phyloP scores from a whole-genome alignment of 1,284 basidiomycete species.

The Trichosporon coremiiforme region DNA sequence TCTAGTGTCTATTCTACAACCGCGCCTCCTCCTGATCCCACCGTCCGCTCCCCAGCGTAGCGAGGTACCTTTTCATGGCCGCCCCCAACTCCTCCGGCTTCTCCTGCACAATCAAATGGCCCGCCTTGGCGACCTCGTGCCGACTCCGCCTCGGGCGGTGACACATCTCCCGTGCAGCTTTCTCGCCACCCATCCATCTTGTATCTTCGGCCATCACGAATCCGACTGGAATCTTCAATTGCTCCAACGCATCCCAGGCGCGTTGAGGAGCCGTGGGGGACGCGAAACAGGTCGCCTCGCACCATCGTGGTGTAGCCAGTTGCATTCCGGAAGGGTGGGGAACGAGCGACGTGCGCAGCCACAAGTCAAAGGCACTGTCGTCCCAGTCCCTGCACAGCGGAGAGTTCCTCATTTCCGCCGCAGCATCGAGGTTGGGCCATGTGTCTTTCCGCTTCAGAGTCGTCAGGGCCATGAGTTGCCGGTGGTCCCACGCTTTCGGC shows the following conservation, averaged over 20 bases:
- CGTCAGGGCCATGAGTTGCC: slow-evolving; percentile 34
- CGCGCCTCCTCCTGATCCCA: slow-evolving; percentile 21
- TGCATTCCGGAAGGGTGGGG: slow-evolving; percentile 35
- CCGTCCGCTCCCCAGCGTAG: slow-evolving; percentile 27
- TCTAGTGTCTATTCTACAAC: neutral
- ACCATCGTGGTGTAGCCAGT: slow-evolving; percentile 45
- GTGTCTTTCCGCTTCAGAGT: slow-evolving; percentile 65
- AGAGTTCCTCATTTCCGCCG: slow-evolving; percentile 62
- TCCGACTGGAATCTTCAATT: slow-evolving; percentile 40
- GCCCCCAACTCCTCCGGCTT: slow-evolving; percentile 44
- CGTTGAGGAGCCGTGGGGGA: slow-evolving; percentile 37
- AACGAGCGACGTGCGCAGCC: slow-evolving; percentile 66
- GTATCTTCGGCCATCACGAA: slow-evolving; percentile 45
- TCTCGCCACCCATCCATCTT: slow-evolving; percentile 35
- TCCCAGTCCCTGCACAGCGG: slow-evolving; percentile 56
- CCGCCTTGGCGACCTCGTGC: slow-evolving; percentile 44
- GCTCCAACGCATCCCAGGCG: slow-evolving; percentile 46
- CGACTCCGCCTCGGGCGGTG: slow-evolving; percentile 37
- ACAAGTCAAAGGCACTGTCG: slow-evolving; percentile 66
- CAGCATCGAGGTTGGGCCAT: slow-evolving; percentile 68
- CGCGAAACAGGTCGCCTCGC: slow-evolving; percentile 45
- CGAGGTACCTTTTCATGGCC: slow-evolving; percentile 40
- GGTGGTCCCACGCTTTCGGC: neutral
- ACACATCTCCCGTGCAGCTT: slow-evolving; percentile 36
- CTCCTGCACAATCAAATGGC: slow-evolving; percentile 49